Base-by-base conservation (phyloP, 2,329 filamentous ascomycete genomes). In the Bipolaris sorokiniana region DNA sequence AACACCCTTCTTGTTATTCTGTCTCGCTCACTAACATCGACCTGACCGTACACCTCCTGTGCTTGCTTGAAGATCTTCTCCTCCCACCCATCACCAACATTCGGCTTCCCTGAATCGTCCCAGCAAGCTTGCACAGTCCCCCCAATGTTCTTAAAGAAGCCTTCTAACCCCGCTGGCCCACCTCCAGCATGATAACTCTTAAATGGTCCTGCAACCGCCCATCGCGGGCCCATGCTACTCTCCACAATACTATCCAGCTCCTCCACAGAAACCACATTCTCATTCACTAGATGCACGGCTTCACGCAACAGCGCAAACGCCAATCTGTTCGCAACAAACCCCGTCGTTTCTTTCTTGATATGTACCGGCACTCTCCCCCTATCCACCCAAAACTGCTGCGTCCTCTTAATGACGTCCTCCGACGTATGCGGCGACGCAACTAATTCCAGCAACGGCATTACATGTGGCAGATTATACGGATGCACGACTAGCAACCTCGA, bases 391-490 rank as follows among this genome's bases (percentile, higher is more conserved):
- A 83, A 86, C 1, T 69, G 63, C 26, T 80, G 49, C 4, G 82
- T 82, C 7, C 71, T 67, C 4, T 73, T 63, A 1, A 83, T 70
- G 1, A 78, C 72, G 1, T 71, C 66, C 0, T 70, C 36, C 0
- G 69, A 67, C 0, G 82, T 86, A 28, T 61, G 56, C 4, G 78
- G 79, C 1, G 77, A 79, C 0, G 84, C 83, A 0, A 87, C 84
- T 31, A 87, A 76, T 67, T 88, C 85, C 2, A 87, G 71, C 1
- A 88, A 66, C 0, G 85, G 85, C 82, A 87, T 86, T 51, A 87
- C 79, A 61, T 87, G 84, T 1, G 85, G 85, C 20, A 85, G 86
- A 52, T 87, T 87, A 69, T 84, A 88, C 0, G 85, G 85, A 67
- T 87, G 86, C 3, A 85, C 83, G 1, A 87, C 81, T 0, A 87